A percentile compares a stretch with the other conserved stretches of the same genome.
Conservation (phyloP, 2,329 filamentous ascomycete species). For the Mollisia scopiformis region DNA sequence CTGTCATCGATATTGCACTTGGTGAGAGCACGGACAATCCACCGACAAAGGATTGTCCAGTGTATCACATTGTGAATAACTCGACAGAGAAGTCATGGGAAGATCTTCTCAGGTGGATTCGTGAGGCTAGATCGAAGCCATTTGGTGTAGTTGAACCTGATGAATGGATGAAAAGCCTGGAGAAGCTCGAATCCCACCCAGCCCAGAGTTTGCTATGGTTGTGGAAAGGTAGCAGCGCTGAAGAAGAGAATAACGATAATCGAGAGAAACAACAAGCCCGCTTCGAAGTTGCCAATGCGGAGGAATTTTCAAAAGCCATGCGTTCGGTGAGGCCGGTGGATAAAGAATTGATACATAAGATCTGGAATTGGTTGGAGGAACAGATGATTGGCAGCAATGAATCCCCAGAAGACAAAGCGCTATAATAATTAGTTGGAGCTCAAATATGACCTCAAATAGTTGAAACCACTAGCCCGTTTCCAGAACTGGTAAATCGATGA, state of each 20-base stretch:
- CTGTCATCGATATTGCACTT: slow-evolving; percentile 43
- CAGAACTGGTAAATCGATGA: too few relatives aligned
- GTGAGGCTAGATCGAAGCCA: background rate
- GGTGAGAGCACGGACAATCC: slow-evolving; percentile 23
- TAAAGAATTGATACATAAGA: slow-evolving; percentile 44
- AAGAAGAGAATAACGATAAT: background rate
- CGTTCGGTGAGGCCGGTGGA: slow-evolving; percentile 42
- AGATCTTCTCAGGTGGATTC: slow-evolving; percentile 49
- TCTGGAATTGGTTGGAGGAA: slow-evolving; percentile 39
- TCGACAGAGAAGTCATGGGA: slow-evolving; percentile 46
- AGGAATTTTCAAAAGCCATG: slow-evolving; percentile 39
- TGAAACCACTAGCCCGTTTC: too few relatives aligned
- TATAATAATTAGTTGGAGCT: too few relatives aligned
- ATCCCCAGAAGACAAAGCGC: too few relatives aligned
- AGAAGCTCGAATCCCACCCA: slow-evolving; percentile 42
- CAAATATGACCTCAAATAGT: too few relatives aligned
- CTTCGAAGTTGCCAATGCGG: slow-evolving; percentile 36
- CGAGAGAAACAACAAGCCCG: background rate
- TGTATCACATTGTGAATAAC: slow-evolving; percentile 42
- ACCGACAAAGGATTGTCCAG: background rate
- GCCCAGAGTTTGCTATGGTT: slow-evolving; percentile 47
- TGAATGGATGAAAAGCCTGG: slow-evolving; percentile 39
- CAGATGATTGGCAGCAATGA: background rate
- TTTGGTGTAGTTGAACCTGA: slow-evolving; percentile 49
- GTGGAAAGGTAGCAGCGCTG: slow-evolving; percentile 51